These are phyloP conservation scores for Colletotrichum filicis DNA, from an alignment of 2,329 filamentous ascomycete species.

Conservation along the genomic window DNA sequence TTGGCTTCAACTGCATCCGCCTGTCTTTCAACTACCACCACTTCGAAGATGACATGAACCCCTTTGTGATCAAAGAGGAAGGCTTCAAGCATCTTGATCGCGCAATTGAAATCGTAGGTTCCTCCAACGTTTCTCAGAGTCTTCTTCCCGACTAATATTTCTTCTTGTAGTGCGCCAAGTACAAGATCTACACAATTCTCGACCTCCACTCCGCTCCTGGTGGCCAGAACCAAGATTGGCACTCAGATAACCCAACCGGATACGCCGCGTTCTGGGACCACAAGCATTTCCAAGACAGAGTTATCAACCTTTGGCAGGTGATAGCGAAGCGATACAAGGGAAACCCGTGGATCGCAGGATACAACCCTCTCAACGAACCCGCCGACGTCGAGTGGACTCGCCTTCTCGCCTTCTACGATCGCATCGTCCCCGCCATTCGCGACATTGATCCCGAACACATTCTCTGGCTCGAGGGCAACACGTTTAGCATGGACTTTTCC, in stretches of 20 bases:
- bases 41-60: constrained; percentile 64
- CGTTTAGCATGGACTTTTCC: constrained; percentile 54
- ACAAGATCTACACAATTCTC: constrained; percentile 56
- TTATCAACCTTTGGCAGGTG: constrained; percentile 55
- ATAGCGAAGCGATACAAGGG: constrained; percentile 53
- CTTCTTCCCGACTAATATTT: constrained; percentile 22
- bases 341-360: constrained; percentile 54
- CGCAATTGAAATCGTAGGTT: constrained; percentile 51
- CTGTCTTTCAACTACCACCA: constrained; percentile 71
- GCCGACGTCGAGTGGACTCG: constrained; percentile 41
- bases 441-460: constrained; percentile 54
- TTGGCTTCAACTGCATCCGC: constrained; percentile 68
- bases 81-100: constrained; percentile 62
- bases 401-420: constrained; percentile 49
- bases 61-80: constrained; percentile 55
- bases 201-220: constrained; percentile 58
- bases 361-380: constrained; percentile 45
- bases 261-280: constrained; percentile 58
- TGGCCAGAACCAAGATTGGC: constrained; percentile 61
- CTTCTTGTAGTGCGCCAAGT: constrained; percentile 44
- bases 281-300: constrained; percentile 57
- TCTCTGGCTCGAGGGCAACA: constrained; percentile 54
- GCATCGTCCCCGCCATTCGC: constrained; percentile 48
- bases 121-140: constrained; percentile 40
- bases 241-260: constrained; percentile 50